Base-by-base conservation (phyloP, 1,284 basidiomycete genomes). In the Pseudozyma flocculosa region DNA sequence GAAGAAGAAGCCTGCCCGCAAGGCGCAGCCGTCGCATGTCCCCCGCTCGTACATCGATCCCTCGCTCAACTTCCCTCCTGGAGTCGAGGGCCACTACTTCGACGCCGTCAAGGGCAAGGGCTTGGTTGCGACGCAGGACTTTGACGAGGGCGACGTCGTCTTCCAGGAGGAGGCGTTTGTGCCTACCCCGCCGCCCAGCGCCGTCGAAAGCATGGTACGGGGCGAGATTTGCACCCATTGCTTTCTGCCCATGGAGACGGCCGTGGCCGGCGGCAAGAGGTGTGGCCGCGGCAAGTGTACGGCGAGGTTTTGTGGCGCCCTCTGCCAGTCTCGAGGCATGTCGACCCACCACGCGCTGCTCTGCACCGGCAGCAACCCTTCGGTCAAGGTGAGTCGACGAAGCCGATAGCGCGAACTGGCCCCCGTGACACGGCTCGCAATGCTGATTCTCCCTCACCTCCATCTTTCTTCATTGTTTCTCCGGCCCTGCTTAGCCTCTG, bases 51-150 rank as follows among this genome's bases (percentile, higher is more conserved):
- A 38, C 19, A 58, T 73, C 54, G 73, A 75, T 48, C 2, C 50
- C 10, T 13, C 24, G 19, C 34, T 75, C n/a, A 2, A 45, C 14
- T 40, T 73, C 11, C 71, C 72, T 0, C 1, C 54, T 2, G 67
- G 67, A 15, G 83, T 89, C 13, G 81, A 84, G 48, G 87, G 88
- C 2, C 83, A 82, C 69, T 84, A 86, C 79, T 91, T 90, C 72
- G 82, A 85, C 45, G 81, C 82, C 48, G 80, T 82, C 56, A 90
- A 88, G 72, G 90, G 90, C 10, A 92, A 93, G 70, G 91, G 91
- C 0, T 80, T 93, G 26, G 84, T 92, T 1, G 88, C 89, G 1
- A 84, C 79, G 23, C 83, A 85, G 48, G 80, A 82, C 43, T 86
- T 92, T 52, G 78, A 80, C 13, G 82, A 85, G 66, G 89, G 87